These are phyloP conservation scores for Mucor sp. DNA, from an alignment of 371 early-diverging fungal genomes.

Conservation along the genomic window DNA sequence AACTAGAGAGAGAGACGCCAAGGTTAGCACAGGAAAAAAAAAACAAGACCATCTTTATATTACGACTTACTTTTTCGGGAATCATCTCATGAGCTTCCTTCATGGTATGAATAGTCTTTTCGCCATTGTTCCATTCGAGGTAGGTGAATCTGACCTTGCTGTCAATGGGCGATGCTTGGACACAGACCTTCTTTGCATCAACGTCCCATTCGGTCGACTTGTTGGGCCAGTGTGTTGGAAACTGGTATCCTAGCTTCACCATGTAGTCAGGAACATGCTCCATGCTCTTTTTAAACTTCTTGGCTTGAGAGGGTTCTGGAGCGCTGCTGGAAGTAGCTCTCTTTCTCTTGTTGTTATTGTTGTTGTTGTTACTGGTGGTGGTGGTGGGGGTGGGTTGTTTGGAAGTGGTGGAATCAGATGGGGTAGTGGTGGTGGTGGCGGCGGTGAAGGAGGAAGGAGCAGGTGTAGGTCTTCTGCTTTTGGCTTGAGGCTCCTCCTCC, in stretches of 20 bases:
- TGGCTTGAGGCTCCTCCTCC: neutral
- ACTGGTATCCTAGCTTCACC: slow-evolving; percentile 12
- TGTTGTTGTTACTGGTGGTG: too few species aligned
- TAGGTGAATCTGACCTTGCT: slow-evolving; percentile 19
- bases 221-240: slow-evolving; percentile 9
- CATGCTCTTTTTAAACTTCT: neutral
- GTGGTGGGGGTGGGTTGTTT: too few species aligned
- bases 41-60: neutral
- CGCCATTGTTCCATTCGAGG: slow-evolving; percentile 39
- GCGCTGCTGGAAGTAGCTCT: neutral
- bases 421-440: too few species aligned
- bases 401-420: too few species aligned
- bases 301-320: neutral
- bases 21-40: neutral
- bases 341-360: neutral
- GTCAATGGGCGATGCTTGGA: slow-evolving; percentile 27
- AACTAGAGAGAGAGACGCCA: slow-evolving; percentile 17
- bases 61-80: slow-evolving; percentile 21
- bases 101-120: slow-evolving; percentile 34
- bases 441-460: too few species aligned
- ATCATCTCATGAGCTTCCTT: slow-evolving; percentile 30
- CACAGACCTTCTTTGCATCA: slow-evolving; percentile 15
- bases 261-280: slow-evolving; percentile 19
- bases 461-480: too few species aligned
- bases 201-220: slow-evolving; percentile 9